Evolutionary conservation across 768 basidiomycete genomes (phyloP).

Genomic region (Pholiota conissans): DNA sequence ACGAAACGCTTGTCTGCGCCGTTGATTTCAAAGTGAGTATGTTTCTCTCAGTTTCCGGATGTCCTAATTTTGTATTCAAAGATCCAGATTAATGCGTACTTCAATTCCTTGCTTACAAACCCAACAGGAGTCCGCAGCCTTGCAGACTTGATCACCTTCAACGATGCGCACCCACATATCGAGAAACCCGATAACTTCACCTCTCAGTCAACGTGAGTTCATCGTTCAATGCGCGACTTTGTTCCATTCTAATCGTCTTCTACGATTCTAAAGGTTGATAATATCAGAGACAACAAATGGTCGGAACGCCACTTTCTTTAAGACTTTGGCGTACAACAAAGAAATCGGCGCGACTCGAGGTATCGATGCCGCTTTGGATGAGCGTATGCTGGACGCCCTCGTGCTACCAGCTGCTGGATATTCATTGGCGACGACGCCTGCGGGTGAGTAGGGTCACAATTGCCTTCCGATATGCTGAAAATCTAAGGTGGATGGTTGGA

Average conservation of each 20-base stretch:
- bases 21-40: constrained; percentile 15
- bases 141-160: constrained; percentile 58
- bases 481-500: too few species aligned
- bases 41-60: background rate
- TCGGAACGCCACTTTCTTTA: constrained; percentile 42
- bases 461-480: too few species aligned
- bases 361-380: constrained; percentile 53
- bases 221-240: too few species aligned
- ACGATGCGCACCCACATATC: constrained; percentile 48
- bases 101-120: constrained; percentile 43
- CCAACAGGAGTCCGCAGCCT: constrained; percentile 57
- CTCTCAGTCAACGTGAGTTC: constrained; percentile 36
- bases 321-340: constrained; percentile 42
- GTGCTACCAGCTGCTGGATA: constrained; percentile 45
- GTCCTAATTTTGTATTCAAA: constrained; percentile 16
- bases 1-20: constrained; percentile 52
- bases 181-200: constrained; percentile 42
- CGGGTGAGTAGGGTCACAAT: too few species aligned
- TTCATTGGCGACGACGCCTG: constrained; percentile 30
- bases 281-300: constrained; percentile 38
- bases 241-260: background rate
- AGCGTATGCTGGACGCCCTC: constrained; percentile 49
- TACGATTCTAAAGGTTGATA: constrained; percentile 29
- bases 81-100: constrained; percentile 54
- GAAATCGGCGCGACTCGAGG: constrained; percentile 51